These are phyloP conservation scores for Cyberlindnera nakhonratchasimensis DNA, from an alignment of 805 yeast genomes.

Conservation along the genomic window DNA sequence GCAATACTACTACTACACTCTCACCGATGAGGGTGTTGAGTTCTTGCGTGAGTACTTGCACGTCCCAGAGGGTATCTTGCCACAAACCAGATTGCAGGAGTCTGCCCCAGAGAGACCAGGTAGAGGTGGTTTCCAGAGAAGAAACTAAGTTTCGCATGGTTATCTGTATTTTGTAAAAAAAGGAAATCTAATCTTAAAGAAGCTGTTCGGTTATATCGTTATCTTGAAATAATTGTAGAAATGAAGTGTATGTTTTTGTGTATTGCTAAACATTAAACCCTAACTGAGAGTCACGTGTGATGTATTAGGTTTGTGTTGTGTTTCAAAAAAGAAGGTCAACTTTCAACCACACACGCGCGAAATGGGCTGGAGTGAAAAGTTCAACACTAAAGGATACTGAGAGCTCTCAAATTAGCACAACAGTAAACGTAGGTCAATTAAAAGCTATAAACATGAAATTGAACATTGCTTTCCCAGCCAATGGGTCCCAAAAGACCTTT, in stretches of 20 bases:
- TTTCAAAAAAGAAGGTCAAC: neutral
- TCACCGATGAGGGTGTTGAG: constrained; percentile 99
- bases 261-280: too few species aligned
- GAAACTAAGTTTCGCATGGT: constrained; percentile 26
- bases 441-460: constrained; percentile 53
- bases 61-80: constrained; percentile 98
- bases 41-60: constrained; percentile 97
- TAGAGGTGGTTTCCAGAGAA: constrained; percentile 45
- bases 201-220: constrained; percentile 76
- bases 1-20: constrained; percentile 99
- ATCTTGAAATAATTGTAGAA: neutral
- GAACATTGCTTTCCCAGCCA: constrained; percentile 99
- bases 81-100: constrained; percentile 95
- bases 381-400: neutral
- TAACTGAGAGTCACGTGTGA: constrained; percentile 1
- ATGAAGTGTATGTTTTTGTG: too few species aligned
- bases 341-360: constrained; percentile 1
- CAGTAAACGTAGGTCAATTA: too few species aligned
- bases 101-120: constrained; percentile 78
- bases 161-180: constrained; percentile 26
- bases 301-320: neutral
- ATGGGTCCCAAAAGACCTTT: constrained; percentile 98
- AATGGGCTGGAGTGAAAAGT: constrained; percentile 4
- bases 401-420: too few species aligned
- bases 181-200: constrained; percentile 43